These are phyloP conservation scores for Helicocarpus griseus DNA, from an alignment of 2,329 filamentous ascomycete species.

Conservation along the genomic window DNA sequence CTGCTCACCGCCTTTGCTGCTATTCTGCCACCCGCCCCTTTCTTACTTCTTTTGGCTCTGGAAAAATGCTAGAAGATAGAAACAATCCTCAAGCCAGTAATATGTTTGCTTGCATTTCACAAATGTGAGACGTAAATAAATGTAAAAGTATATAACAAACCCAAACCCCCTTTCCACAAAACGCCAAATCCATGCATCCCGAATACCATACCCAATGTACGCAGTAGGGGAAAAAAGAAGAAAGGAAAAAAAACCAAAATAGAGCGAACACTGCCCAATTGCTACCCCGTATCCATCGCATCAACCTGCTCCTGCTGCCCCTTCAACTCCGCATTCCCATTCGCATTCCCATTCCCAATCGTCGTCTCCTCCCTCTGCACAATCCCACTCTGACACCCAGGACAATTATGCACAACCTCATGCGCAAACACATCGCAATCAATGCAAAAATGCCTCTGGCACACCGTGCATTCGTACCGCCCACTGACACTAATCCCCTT, in stretches of 20 bases:
- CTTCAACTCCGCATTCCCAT: neutral
- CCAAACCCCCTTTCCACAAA: neutral
- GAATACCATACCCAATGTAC: neutral
- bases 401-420: constrained; percentile 90
- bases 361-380: neutral
- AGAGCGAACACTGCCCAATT: neutral
- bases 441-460: constrained; percentile 86
- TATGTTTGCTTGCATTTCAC: constrained; percentile 1
- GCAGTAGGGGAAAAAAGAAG: neutral
- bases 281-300: constrained; percentile 13
- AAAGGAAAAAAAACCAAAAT: neutral
- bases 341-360: constrained; percentile 4
- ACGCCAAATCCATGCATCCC: neutral
- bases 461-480: constrained; percentile 82
- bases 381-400: constrained; percentile 60
- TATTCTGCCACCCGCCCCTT: too few species aligned
- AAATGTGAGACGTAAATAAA: neutral
- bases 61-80: too few species aligned
- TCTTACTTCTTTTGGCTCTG: too few species aligned
- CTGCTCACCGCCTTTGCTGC: too few species aligned
- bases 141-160: neutral
- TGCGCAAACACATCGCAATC: constrained; percentile 96
- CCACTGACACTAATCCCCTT: constrained; percentile 75
- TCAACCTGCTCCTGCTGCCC: constrained; percentile 1
- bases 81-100: too few species aligned